Evolutionary conservation across 495 filamentous ascomycete genomes (phyloP).

Genomic region (Annulohypoxylon stygium): DNA sequence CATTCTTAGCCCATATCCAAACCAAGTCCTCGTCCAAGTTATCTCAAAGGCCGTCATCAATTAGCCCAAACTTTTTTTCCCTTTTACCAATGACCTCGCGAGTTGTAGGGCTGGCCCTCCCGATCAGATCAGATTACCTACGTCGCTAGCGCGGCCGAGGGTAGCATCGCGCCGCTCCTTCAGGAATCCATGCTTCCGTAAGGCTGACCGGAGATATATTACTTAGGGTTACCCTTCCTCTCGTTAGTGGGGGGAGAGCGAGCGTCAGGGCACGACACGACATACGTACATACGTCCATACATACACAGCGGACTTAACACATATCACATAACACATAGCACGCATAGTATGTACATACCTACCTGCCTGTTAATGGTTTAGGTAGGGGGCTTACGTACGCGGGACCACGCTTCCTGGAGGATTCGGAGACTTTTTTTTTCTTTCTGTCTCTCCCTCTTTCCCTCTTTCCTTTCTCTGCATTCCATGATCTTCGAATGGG

Average conservation of each 20-base stretch:
- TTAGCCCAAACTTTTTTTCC: background rate
- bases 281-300: too few species aligned
- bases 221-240: constrained; percentile 6
- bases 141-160: constrained; percentile 17
- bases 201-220: constrained; percentile 38
- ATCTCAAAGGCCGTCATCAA: background rate
- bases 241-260: background rate
- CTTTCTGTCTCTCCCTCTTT: background rate
- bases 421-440: constrained; percentile 14
- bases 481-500: constrained; percentile 1
- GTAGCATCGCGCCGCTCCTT: constrained; percentile 35
- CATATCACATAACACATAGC: background rate
- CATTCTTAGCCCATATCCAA: background rate
- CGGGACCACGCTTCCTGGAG: constrained; percentile 12
- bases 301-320: background rate
- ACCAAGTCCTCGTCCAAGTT: background rate
- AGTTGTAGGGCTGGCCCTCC: constrained; percentile 21
- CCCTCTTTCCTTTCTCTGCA: background rate
- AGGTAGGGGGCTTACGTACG: constrained; percentile 26
- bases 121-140: constrained; percentile 38
- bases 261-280: too few species aligned
- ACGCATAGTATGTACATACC: background rate
- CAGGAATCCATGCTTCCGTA: constrained; percentile 36
- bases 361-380: too few species aligned
- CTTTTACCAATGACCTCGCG: background rate